phyloP scores from a whole-genome alignment of 2,329 filamentous ascomycete species.

The Pyrenophora tritici-repentis region DNA sequence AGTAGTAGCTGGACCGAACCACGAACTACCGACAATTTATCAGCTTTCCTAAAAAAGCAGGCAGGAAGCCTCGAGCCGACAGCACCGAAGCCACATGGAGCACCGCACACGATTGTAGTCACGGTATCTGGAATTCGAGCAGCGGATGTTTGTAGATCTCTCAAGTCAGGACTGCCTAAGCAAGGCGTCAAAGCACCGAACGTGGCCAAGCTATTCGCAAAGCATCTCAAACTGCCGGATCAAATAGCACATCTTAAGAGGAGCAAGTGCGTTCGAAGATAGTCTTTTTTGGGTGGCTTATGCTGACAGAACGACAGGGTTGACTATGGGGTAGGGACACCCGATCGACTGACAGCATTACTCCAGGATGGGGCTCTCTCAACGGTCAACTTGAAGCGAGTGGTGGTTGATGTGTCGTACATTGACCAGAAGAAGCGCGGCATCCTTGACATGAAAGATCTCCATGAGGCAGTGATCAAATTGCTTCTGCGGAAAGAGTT shows the following conservation, averaged over 20 bases:
- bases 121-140: slow-evolving; percentile 82
- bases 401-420: slow-evolving; percentile 89
- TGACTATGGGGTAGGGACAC: slow-evolving; percentile 89
- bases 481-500: slow-evolving; percentile 74
- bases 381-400: slow-evolving; percentile 70
- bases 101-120: slow-evolving; percentile 83
- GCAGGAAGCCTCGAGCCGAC: slow-evolving; percentile 65
- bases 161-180: slow-evolving; percentile 62
- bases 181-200: slow-evolving; percentile 65
- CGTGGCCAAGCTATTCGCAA: slow-evolving; percentile 93
- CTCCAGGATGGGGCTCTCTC: slow-evolving; percentile 80
- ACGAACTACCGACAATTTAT: slow-evolving; percentile 73
- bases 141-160: slow-evolving; percentile 79
- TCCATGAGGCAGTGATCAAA: slow-evolving; percentile 76
- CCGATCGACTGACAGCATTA: slow-evolving; percentile 78
- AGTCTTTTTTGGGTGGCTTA: neutral
- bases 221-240: slow-evolving; percentile 95
- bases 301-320: slow-evolving; percentile 59
- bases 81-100: slow-evolving; percentile 64
- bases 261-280: slow-evolving; percentile 53
- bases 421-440: slow-evolving; percentile 94
- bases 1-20: slow-evolving; percentile 73
- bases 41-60: slow-evolving; percentile 75
- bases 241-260: slow-evolving; percentile 76
- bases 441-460: slow-evolving; percentile 94